These are phyloP conservation scores for Hanseniaspora hatyaiensis DNA, from an alignment of 805 yeast genomes.

Conservation along the genomic window DNA sequence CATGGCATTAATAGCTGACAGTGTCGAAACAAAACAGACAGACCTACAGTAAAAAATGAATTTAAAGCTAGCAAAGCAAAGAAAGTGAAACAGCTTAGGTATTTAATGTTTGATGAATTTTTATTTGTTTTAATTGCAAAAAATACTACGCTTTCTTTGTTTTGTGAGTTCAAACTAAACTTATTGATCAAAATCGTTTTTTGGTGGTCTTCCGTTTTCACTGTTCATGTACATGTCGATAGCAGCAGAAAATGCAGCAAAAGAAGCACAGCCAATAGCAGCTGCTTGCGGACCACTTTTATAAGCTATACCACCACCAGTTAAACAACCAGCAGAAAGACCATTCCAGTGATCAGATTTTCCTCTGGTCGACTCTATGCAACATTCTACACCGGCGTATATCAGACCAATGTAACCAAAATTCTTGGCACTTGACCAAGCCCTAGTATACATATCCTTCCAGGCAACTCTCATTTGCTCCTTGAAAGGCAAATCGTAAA, in stretches of 20 bases:
- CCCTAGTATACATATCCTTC: slow-evolving; percentile 79
- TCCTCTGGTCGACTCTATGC: slow-evolving; percentile 73
- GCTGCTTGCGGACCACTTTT: slow-evolving; percentile 93
- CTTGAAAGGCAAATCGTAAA: slow-evolving; percentile 75
- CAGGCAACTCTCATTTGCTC: slow-evolving; percentile 89
- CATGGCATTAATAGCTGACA: neutral
- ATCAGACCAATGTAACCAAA: slow-evolving; percentile 89
- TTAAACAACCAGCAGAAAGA: slow-evolving; percentile 82
- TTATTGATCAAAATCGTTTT: slow-evolving; percentile 68
- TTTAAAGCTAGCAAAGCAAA: neutral
- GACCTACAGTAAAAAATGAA: too few relatives aligned
- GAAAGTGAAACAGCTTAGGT: too few relatives aligned
- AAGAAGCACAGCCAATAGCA: slow-evolving; percentile 86
- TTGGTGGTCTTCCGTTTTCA: slow-evolving; percentile 74
- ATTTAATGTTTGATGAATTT: neutral
- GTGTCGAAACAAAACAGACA: neutral
- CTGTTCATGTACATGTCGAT: slow-evolving; percentile 75
- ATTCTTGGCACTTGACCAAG: slow-evolving; percentile 82
- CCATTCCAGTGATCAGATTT: slow-evolving; percentile 89
- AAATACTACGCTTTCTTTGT: neutral
- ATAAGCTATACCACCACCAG: slow-evolving; percentile 91
- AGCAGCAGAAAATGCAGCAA: slow-evolving; percentile 89
- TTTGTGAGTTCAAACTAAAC: neutral
- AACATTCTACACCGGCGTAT: slow-evolving; percentile 85
- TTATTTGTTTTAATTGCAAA: too few relatives aligned